phyloP scores from a whole-genome alignment of 106 monocot species.

The Dactylorhiza incarnata region DNA sequence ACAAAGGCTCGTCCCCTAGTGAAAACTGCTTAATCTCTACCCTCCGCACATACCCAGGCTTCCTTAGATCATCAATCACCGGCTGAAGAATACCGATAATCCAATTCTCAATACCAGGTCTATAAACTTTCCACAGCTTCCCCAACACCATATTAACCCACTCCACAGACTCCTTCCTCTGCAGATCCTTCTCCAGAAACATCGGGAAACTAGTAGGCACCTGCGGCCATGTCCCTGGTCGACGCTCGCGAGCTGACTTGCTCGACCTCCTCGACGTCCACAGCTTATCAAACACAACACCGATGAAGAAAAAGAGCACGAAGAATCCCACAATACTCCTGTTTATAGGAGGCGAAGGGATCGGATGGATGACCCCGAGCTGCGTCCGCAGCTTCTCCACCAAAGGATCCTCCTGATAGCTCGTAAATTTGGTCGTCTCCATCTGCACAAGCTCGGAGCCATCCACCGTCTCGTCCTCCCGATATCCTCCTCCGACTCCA shows the following conservation, averaged over 20 bases:
- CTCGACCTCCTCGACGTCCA: slow-evolving; percentile 67
- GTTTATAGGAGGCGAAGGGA: slow-evolving; percentile 72
- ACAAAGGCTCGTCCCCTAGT: slow-evolving; percentile 85
- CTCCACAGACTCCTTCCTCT: slow-evolving; percentile 96
- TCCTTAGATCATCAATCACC: slow-evolving; percentile 76
- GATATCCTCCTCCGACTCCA: slow-evolving; percentile 17
- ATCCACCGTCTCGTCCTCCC: slow-evolving; percentile 14
- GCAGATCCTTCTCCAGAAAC: slow-evolving; percentile 85
- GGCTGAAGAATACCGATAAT: slow-evolving; percentile 91
- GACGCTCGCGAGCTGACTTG: slow-evolving; percentile 20
- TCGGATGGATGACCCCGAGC: slow-evolving; percentile 82
- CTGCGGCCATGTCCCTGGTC: slow-evolving; percentile 72
- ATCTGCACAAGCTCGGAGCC: slow-evolving; percentile 19
- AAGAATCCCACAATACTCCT: slow-evolving; percentile 68
- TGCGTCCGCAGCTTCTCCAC: slow-evolving; percentile 84
- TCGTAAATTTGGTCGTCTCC: slow-evolving; percentile 35
- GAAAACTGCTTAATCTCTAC: slow-evolving; percentile 98
- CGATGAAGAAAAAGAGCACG: slow-evolving; percentile 88
- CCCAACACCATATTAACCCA: slow-evolving; percentile 99
- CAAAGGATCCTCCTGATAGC: slow-evolving; percentile 68
- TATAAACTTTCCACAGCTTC: slow-evolving; percentile 97
- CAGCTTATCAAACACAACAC: slow-evolving; percentile 85
- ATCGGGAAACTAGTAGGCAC: slow-evolving; percentile 89
- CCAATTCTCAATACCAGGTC: slow-evolving; percentile 87
- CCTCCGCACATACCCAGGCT: slow-evolving; percentile 86